Conservation (phyloP, 768 basidiomycete genomes). For the Agaricus blazei region DNA sequence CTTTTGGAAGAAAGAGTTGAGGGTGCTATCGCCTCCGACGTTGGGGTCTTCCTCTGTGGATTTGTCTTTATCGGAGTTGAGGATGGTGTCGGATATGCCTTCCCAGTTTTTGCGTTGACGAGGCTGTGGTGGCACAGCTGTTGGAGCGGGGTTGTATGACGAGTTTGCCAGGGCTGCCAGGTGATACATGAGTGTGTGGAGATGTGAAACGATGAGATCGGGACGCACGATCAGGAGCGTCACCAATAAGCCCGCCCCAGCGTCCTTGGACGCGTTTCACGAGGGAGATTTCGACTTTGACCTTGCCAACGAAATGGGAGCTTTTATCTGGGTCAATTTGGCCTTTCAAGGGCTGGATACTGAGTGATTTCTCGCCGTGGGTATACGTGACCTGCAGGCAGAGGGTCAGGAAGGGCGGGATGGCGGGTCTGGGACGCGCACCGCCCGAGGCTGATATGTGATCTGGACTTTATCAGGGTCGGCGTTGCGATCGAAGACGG, state of each 20-base stretch:
- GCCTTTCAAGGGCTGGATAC: slow-evolving; percentile 76
- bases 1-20: slow-evolving; percentile 89
- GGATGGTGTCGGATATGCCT: slow-evolving; percentile 63
- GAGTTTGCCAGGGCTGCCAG: slow-evolving; percentile 27
- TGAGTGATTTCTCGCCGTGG: slow-evolving; percentile 66
- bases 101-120: slow-evolving; percentile 84
- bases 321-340: slow-evolving; percentile 65
- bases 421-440: slow-evolving; percentile 20
- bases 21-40: slow-evolving; percentile 78
- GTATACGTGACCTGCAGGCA: slow-evolving; percentile 48
- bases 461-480: slow-evolving; percentile 60
- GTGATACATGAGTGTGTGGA: slow-evolving; percentile 4
- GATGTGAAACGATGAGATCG: background rate
- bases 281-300: slow-evolving; percentile 85
- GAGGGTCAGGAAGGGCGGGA: background rate
- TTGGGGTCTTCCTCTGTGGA: slow-evolving; percentile 78
- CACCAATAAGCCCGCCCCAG: slow-evolving; percentile 76
- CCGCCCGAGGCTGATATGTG: slow-evolving; percentile 61
- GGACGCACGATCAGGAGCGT: slow-evolving; percentile 67
- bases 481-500: slow-evolving; percentile 75
- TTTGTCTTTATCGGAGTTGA: slow-evolving; percentile 64
- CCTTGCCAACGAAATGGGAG: slow-evolving; percentile 67
- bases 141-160: slow-evolving; percentile 17
- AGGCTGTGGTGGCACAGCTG: slow-evolving; percentile 27
- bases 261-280: slow-evolving; percentile 59